Evolutionary conservation across 139 green algal genomes (phyloP), one percentile per base, ranked within the genome.

Genomic region (Trebouxia sp.): DNA sequence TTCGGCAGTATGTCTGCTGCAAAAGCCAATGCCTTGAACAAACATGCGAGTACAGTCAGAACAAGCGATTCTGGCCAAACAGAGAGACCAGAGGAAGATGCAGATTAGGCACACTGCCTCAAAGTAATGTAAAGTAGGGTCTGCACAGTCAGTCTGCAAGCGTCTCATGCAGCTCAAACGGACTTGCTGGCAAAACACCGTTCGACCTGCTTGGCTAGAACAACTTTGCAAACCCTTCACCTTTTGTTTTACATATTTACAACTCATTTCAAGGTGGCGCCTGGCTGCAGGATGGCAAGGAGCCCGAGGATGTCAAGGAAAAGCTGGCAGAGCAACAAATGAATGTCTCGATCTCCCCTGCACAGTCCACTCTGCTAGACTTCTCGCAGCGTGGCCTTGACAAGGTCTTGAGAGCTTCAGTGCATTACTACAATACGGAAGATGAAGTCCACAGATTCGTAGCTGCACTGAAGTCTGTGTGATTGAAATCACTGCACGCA

Each of bases 341-440:
- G 41, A 87, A 90, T 62, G 83, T 91, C 6, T 88, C 70, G 3
- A 85, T 91, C 26, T 92, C 87, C 1, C 47, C 45, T 4, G 37
- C 75, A 12, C 32, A 78, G 43, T 93, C 86, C 22, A 91, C 80
- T 4, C 77, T 86, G 20, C 17, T 92, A 6, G 88, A 93, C 53
- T 92, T 93, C 82, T 85, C 91, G 26, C 37, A 35, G 0, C 70
- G 84, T 20, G 70, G 83, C 6, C 26, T 95, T 30, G 70, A 75
- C 6, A 24, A 45, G 6, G 84, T 93, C 6, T 75, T 94, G 30
- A 72, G 91, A 24, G 89, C 89, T 5, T 90, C 83, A 9, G 86
- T 94, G 43, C 88, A 92, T 55, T 93, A 90, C 74, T 94, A 92
- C 82, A 95, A 94, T 76, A 88, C 65, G 7, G 80, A 88, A 26